Evolutionary conservation across 768 basidiomycete species (phyloP).

Genomic region (Coprinopsis sp.): DNA sequence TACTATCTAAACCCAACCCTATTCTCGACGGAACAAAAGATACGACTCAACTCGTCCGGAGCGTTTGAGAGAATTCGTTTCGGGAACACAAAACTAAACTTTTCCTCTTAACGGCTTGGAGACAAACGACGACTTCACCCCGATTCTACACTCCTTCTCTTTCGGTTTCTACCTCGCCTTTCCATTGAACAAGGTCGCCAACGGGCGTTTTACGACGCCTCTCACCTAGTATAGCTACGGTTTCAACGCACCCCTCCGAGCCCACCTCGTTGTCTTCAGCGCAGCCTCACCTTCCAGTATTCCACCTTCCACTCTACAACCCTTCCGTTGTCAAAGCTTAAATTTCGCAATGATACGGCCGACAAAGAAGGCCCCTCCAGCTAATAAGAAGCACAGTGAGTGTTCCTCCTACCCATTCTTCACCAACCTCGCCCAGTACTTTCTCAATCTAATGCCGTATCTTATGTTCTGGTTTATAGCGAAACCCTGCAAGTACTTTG

Average conservation of each 20-base stretch:
- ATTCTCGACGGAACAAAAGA: constrained; percentile 1
- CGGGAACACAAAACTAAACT: background rate
- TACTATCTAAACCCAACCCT: background rate
- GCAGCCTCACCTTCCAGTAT: background rate
- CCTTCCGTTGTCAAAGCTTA: background rate
- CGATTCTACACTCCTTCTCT: background rate
- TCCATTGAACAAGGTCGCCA: background rate
- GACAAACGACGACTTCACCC: background rate
- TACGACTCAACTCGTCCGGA: background rate
- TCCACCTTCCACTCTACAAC: background rate
- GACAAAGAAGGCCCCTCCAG: constrained; percentile 28
- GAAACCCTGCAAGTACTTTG: constrained; percentile 48
- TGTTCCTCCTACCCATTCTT: constrained; percentile 2
- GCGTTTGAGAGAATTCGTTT: background rate
- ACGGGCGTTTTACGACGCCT: background rate
- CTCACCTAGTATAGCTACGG: too few species aligned
- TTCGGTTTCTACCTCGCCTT: background rate
- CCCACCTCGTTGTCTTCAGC: background rate
- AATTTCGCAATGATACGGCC: constrained; percentile 20
- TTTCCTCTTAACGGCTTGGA: background rate
- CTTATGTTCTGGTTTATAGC: constrained; percentile 25
- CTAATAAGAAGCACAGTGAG: constrained; percentile 40
- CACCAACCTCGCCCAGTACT: background rate
- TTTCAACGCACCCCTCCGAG: background rate
- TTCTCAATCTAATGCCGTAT: constrained; percentile 6